Evolutionary conservation across 495 filamentous ascomycete species (phyloP), one percentile per base, ranked within the genome.

Genomic region (Bathelium albidoporum): DNA sequence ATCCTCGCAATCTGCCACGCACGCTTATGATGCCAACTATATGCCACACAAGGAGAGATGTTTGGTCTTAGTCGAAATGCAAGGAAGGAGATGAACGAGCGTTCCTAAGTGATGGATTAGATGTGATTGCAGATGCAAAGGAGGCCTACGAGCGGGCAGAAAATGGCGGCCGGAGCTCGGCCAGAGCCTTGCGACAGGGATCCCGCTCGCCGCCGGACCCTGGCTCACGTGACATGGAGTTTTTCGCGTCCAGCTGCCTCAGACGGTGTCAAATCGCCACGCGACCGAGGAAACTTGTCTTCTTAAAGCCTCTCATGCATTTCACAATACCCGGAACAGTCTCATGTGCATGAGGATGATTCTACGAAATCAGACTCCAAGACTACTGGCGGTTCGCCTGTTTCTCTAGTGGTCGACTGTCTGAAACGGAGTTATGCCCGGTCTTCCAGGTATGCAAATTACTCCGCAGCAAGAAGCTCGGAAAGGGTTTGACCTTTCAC

Each of bases 371-470:
- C 45, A 67, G 59, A 3, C 2, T 55, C 49, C 24, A 55, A 60
- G 60, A 29, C 32, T 65, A 31, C 60, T 69, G 39, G 66, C 68
- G 63, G 66, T 68, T 59, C 59, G 65, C 24, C 59, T 66, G 58
- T 65, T 49, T 39, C 65, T 70, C 69, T 76, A 49, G 24, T 2
- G 5, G 32, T 22, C 65, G 68, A 62, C 20, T n/a, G 7, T 55
- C 18, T 9, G 24, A 55, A 20, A 10, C 26, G 49, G 80, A 80
- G 75, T 69, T 60, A 96, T 96, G 91, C 91, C 91, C 70, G 90
- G 91, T 68, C 85, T 96, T 76, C 91, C 91, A 61, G 81, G 91
- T 96, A 82, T 65, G 84, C 63, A 44, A 41, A 43, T 18, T 20
- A 31, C 26, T 18, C 7, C 45, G 32, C 28, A n/a, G n/a, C 9